phyloP scores from a whole-genome alignment of 1,284 basidiomycete species.

The Tylopilus sp. region DNA sequence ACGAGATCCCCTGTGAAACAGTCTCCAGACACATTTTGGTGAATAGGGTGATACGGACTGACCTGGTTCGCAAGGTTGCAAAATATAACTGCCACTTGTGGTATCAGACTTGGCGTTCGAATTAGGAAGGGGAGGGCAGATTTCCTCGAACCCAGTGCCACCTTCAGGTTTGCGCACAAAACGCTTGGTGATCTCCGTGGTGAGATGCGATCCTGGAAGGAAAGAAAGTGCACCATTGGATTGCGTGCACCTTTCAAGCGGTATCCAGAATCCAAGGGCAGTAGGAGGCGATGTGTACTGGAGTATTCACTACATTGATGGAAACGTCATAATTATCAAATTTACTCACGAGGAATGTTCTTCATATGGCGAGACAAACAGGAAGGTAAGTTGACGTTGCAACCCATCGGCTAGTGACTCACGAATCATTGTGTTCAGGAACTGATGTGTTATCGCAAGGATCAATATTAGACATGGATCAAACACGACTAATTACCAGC shows the following conservation, averaged over 20 bases:
- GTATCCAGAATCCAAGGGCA: conserved; percentile 97
- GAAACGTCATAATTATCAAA: conserved; percentile 3
- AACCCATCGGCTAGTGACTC: conserved; percentile 43
- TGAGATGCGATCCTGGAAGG: conserved; percentile 90
- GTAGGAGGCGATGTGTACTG: conserved; percentile 94
- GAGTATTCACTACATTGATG: conserved; percentile 5
- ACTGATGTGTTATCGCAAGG: conserved; percentile 53
- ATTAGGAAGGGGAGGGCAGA: conserved; percentile 53
- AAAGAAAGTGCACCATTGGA: conserved; percentile 93
- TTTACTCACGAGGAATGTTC: conserved; percentile 77
- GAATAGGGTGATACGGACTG: conserved; percentile 24
- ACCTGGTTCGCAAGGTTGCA: conserved; percentile 85
- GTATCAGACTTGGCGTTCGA: conserved; percentile 15
- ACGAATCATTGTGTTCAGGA: conserved; percentile 88
- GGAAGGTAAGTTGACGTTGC: conserved; percentile 11
- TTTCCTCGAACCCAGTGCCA: conserved; percentile 84
- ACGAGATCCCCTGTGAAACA: conserved; percentile 77
- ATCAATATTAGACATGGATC: neutral
- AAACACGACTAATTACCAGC: conserved; percentile 65
- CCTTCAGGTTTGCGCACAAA: conserved; percentile 81
- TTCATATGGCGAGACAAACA: conserved; percentile 37
- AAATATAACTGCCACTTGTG: conserved; percentile 65
- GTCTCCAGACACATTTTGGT: conserved; percentile 2
- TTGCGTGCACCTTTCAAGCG: conserved; percentile 88
- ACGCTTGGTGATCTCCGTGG: conserved; percentile 77